phyloP scores from a whole-genome alignment of 2,329 filamentous ascomycete species.

The Talaromyces islandicus region DNA sequence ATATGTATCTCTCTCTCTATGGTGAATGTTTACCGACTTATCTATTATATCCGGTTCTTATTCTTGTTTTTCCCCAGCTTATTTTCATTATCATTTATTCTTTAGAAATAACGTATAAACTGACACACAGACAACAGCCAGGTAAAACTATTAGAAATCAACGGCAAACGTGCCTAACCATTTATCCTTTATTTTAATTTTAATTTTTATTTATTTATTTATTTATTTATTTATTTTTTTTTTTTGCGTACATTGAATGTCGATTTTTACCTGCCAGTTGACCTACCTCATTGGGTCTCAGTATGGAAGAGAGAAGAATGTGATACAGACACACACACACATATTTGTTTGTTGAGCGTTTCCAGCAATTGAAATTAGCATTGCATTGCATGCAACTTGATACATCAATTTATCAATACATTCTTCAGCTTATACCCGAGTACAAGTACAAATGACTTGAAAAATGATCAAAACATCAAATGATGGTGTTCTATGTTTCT shows the following conservation, averaged over 20 bases:
- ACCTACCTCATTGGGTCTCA: too few relatives aligned
- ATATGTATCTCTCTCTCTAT: not conserved
- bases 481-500: too few relatives aligned
- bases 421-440: too few relatives aligned
- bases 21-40: not conserved
- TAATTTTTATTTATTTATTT: not conserved
- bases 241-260: not conserved
- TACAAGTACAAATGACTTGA: too few relatives aligned
- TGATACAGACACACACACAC: too few relatives aligned
- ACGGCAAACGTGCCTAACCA: conserved; percentile 24
- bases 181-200: too few relatives aligned
- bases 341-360: not conserved
- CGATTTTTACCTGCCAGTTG: too few relatives aligned
- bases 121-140: conserved; percentile 44
- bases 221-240: not conserved
- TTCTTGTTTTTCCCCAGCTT: not conserved
- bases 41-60: not conserved
- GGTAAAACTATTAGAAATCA: conserved; percentile 62
- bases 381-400: not conserved
- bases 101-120: not conserved
- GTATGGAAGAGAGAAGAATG: too few relatives aligned
- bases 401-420: too few relatives aligned
- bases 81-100: not conserved
- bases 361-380: not conserved
- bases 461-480: too few relatives aligned